Evolutionary conservation across 495 filamentous ascomycete genomes (phyloP).

Genomic region (Lophium mytilinum): DNA sequence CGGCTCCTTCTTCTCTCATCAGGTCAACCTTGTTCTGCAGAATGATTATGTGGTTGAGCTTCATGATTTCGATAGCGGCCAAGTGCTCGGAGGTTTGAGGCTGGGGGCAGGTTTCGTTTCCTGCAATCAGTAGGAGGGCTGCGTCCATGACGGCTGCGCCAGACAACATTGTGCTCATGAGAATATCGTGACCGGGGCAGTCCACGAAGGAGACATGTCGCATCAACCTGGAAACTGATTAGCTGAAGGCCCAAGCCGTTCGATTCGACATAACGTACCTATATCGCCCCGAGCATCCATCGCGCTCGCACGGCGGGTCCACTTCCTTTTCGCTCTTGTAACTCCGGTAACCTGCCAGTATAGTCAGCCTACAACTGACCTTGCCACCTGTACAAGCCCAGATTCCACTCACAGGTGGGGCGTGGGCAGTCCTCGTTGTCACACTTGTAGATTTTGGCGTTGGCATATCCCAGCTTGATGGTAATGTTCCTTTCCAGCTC

Average conservation of each 20-base stretch:
- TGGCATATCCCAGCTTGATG: conserved; percentile 98
- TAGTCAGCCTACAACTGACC: no score
- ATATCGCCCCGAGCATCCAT: conserved; percentile 81
- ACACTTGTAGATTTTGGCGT: conserved; percentile 99
- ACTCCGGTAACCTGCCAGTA: conserved; percentile 72
- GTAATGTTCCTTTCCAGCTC: conserved; percentile 98
- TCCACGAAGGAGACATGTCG: conserved; percentile 69
- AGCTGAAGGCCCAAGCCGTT: no score
- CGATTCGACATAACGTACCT: conserved; percentile 23
- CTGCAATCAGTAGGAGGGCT: conserved; percentile 89
- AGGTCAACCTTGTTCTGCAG: conserved; percentile 99
- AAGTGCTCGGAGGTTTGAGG: conserved; percentile 99
- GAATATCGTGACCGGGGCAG: conserved; percentile 99
- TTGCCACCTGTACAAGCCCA: no score
- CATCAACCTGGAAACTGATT: no score
- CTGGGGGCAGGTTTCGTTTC: conserved; percentile 97
- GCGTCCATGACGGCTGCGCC: conserved; percentile 99
- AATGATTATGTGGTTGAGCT: conserved; percentile 95
- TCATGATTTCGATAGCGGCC: conserved; percentile 99
- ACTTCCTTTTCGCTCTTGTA: conserved; percentile 98
- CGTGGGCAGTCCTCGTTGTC: conserved; percentile 83
- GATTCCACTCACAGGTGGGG: conserved; percentile 35
- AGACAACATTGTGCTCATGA: conserved; percentile 99
- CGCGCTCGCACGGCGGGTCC: conserved; percentile 87
- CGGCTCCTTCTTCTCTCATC: conserved; percentile 86